phyloP scores from a whole-genome alignment of 345 rosid species.

The Euphorbia peplus region DNA sequence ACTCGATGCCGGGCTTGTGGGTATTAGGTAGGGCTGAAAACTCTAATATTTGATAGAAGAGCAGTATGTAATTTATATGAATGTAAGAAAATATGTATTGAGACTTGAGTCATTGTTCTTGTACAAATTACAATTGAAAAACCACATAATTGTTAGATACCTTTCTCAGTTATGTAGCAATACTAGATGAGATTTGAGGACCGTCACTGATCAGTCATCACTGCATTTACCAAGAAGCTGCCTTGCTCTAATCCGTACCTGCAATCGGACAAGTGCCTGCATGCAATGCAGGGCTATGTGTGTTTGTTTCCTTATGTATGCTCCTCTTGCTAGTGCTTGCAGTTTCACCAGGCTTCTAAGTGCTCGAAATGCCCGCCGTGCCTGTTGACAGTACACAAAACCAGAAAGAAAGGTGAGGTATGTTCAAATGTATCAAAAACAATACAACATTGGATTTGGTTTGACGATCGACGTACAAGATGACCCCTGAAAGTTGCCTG shows the following conservation, averaged over 20 bases:
- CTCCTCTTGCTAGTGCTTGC: constrained; percentile 76
- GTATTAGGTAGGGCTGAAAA: not conserved
- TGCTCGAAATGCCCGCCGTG: constrained; percentile 68
- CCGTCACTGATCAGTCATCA: not conserved
- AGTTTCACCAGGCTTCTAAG: constrained; percentile 77
- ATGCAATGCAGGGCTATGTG: constrained; percentile 67
- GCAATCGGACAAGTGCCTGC: constrained; percentile 74
- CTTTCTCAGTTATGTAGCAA: not conserved
- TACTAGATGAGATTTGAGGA: not conserved
- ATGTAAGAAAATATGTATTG: not conserved
- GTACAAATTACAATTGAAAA: not conserved
- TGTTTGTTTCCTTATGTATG: constrained; percentile 56
- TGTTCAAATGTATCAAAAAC: not conserved
- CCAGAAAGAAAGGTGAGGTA: not conserved
- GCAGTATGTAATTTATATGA: not conserved
- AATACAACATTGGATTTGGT: not conserved
- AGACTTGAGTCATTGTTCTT: not conserved
- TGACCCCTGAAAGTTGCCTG: constrained; percentile 84
- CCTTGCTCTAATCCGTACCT: constrained; percentile 67
- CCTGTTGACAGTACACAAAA: constrained; percentile 33
- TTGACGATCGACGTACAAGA: constrained; percentile 49
- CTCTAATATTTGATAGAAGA: not conserved
- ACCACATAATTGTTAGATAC: not conserved
- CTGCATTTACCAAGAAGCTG: constrained; percentile 46
- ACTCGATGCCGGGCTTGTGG: not conserved